Evolutionary conservation across 768 basidiomycete species (phyloP), one percentile per base, ranked within the genome.

Genomic region (Terana coerulea): DNA sequence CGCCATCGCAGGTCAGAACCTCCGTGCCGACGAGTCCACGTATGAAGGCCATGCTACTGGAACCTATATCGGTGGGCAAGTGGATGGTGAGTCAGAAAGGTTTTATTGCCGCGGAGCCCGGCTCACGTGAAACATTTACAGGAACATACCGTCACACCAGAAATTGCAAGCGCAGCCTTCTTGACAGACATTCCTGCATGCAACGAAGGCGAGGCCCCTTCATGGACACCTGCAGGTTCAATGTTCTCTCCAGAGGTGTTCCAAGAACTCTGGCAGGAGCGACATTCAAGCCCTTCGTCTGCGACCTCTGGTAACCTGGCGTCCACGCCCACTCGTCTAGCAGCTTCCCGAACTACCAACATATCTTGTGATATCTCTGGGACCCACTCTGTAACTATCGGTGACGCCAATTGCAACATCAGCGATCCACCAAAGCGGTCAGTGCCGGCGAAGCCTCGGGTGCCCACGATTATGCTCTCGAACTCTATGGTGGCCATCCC

Each of bases 1-100:
- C 6, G 19, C 12, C 45, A 30, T 33, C 39, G 1, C 35, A 34
- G 58, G 56, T 35, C 53, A 58, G 52, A 33, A 63, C 64, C 42
- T 65, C 69, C 10, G 57, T 60, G 19, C 71, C 69, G 14, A 73
- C 69, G 3, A 39, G 54, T n/a, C 69, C 71, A 19, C 69, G 72
- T 35, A 61, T 72, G 61, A 66, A 62, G 26, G 22, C 64, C 55
- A 60, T 71, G 62, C 57, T 73, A 28, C 62, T 57, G 55, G 71
- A 72, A 52, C 62, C 54, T 5, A 47, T 72, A 21, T 69, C 64
- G 36, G 61, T 72, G 22, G 58, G 60, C 36, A 60, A 55, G 30
- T 72, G 71, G 71, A 51, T 60, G 44, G 71, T 72, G 52, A 58
- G 72, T 60, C 2, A 35, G 37, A 31, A 37, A 31, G 47, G 26